Evolutionary conservation across 2,329 filamentous ascomycete species (phyloP), one percentile per base, ranked within the genome.

Genomic region (Paraphaeosphaeria sporulosa): DNA sequence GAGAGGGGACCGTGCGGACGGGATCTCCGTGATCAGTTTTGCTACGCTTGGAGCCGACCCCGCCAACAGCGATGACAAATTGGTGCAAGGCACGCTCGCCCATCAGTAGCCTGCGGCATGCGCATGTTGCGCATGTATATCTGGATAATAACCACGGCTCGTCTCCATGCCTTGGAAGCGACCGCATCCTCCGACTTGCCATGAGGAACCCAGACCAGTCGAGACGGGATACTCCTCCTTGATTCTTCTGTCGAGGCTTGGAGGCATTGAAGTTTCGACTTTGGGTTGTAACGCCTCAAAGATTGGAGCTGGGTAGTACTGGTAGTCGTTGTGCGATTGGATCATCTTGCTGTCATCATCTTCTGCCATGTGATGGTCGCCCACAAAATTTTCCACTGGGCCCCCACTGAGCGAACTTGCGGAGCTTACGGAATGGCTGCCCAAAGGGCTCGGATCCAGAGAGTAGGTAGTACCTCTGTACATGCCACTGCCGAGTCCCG

Each of bases 61-160:
- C 54, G 62, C 56, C 63, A 63, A 60, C 47, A 38, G 57, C 58
- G 5, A 50, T 63, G 60, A 62, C 60, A 59, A 63, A 60, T 62
- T 57, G 56, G 17, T 32, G 55, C 25, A 34, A 48, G 30, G 19
- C 21, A 13, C 15, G 19, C 19, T 46, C 32, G 43, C 56, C 47
- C 44, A 43, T 77, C 68, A 80, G 61, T 77, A 81, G 7, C 73
- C 75, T 49, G 78, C 70, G 4, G 51, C 51, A 56, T 77, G 76
- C 12, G 51, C 51, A 56, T 77, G 76, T 27, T 77, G 76, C 27
- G 79, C 69, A 48, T 77, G 75, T 25, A 83, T 70, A 51, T 82
- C 79, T 15, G 80, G 80, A 59, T 80, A 83, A 63, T 79, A 82
- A 30, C 81, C 81, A 23, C 80, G 79, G 63, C 80, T 82, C 15